Percentiles rank a stretch among this genome's conserved stretches.
These are phyloP conservation scores for Plasmodium vivax DNA, from an alignment of 169 alveolate genomes.

Conservation along the genomic window DNA sequence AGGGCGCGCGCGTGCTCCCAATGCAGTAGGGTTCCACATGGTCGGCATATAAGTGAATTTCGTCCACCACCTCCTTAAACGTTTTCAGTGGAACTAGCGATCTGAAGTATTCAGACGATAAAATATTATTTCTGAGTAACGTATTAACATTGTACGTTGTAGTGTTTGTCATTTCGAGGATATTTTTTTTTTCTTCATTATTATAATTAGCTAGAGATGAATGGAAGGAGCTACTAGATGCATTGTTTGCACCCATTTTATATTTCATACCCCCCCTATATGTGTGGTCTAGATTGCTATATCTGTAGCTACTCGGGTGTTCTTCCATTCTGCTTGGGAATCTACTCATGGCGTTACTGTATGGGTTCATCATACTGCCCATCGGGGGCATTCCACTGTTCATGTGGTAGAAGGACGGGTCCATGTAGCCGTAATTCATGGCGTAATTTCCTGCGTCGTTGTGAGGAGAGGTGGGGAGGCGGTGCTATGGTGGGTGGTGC, in stretches of 20 bases:
- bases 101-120: constrained; percentile 84
- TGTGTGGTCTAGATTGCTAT: constrained; percentile 12
- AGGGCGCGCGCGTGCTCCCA: constrained; percentile 84
- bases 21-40: constrained; percentile 86
- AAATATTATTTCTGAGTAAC: constrained; percentile 81
- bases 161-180: constrained; percentile 75
- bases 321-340: constrained; percentile 25
- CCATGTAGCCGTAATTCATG: constrained; percentile 29
- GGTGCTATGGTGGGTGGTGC: background rate
- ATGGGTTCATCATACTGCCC: background rate
- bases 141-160: constrained; percentile 82
- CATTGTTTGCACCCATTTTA: constrained; percentile 6
- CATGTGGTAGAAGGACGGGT: background rate
- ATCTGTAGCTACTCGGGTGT: background rate
- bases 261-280: background rate
- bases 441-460: constrained; percentile 10
- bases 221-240: constrained; percentile 18
- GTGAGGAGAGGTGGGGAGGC: background rate
- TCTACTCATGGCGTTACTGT: constrained; percentile 12
- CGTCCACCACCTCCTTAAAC: constrained; percentile 77
- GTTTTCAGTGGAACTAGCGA: constrained; percentile 78
- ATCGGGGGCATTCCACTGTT: background rate
- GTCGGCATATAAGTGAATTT: constrained; percentile 82
- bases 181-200: constrained; percentile 41
- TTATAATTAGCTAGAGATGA: constrained; percentile 16